Base-by-base conservation (phyloP, 1,284 basidiomycete genomes). In the Naganishia cerealis region DNA sequence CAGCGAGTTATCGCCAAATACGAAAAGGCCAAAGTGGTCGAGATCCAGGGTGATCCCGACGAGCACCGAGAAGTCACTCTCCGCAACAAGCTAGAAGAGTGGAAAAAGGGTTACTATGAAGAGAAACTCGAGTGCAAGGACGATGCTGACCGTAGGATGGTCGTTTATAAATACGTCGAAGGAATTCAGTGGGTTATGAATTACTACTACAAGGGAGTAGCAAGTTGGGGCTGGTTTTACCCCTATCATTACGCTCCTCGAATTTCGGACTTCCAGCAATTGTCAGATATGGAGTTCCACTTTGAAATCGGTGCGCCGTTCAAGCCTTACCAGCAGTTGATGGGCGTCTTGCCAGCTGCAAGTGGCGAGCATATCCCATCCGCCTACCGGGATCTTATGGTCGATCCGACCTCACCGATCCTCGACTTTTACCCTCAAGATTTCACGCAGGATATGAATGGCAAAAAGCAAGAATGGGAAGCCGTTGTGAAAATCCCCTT, bases 161-260 rank as follows among this genome's bases (percentile, higher is more conserved):
- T 97, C 65, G 83, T 87, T 12, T 92, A 85, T 75, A 86, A 88
- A 70, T 99, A 97, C 79, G 86, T 93, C 46, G 93, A 99, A 78
- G 96, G 95, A 0, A 82, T 99, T 70, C 96, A 99, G 78, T 99
- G 95, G 96, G 93, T 99, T 39, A 90, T 99, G 87, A 90, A 94
- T 78, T 99, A 99, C 81, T 99, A 99, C 80, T 98, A 98, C 81
- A 88, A 90, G 72, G 95, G 95, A 42, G 94, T 97, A 16, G 91
- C 92, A 1, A 94, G 92, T 6, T 99, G 95, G 95, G 87, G 92
- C 33, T 99, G 96, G 96, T 99, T 97, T 83, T 99, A 98, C 82
- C 84, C 94, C 78, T 98, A 97, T 79, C 95, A 99, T 79, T 99
- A 96, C 79, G 90, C 95, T 0, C 95, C 94, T 16, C 87, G 92